These are phyloP conservation scores for Monosporascus sp. DNA, from an alignment of 2,329 filamentous ascomycete genomes.

Conservation along the genomic window DNA sequence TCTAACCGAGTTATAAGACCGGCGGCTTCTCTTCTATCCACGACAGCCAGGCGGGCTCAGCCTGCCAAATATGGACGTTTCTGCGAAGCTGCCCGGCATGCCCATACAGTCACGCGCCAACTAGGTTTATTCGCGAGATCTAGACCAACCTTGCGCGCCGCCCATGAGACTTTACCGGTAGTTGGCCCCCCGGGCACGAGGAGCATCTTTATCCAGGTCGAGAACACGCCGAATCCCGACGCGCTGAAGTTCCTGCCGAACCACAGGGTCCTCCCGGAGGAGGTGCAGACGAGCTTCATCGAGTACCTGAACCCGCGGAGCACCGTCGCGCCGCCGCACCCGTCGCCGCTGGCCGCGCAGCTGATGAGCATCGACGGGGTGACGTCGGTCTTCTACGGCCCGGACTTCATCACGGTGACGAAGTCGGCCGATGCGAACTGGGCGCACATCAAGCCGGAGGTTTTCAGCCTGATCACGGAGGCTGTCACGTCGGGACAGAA, in stretches of 20 bases:
- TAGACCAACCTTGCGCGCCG: constrained; percentile 17
- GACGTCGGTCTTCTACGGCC: constrained; percentile 89
- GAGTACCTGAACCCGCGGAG: constrained; percentile 88
- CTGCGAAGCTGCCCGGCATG: constrained; percentile 21
- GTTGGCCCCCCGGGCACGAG: constrained; percentile 41
- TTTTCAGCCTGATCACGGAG: constrained; percentile 93
- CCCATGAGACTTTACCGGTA: not conserved
- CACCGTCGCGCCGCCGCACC: constrained; percentile 81
- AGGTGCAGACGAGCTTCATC: constrained; percentile 69
- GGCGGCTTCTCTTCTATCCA: constrained; percentile 18
- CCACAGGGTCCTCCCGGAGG: constrained; percentile 72
- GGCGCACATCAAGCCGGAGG: constrained; percentile 91
- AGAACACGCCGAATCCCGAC: constrained; percentile 89
- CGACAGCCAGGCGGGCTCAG: constrained; percentile 12
- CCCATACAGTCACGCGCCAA: constrained; percentile 22
- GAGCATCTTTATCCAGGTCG: constrained; percentile 96
- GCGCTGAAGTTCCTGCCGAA: constrained; percentile 96
- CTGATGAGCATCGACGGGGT: constrained; percentile 92
- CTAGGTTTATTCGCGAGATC: constrained; percentile 16
- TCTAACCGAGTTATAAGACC: constrained; percentile 21
- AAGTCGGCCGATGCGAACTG: constrained; percentile 85
- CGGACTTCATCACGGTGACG: constrained; percentile 94
- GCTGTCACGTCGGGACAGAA: constrained; percentile 77
- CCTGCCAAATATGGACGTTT: constrained; percentile 14
- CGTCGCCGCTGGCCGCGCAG: constrained; percentile 83